phyloP scores from a whole-genome alignment of 306 rosid species.

The Arachis hypogaea region DNA sequence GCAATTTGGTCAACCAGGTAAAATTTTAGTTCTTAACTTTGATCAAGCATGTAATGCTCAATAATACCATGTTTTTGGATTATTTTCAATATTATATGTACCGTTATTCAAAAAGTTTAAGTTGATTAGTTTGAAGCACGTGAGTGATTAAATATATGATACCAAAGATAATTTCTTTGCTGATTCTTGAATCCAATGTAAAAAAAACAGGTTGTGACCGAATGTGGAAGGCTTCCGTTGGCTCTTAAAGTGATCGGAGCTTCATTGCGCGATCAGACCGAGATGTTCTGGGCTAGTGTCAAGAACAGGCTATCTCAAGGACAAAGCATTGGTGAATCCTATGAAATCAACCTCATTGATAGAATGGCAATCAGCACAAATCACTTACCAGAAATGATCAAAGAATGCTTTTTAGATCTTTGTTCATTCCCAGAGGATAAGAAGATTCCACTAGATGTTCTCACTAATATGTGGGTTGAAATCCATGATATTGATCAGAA shows the following conservation, averaged over 20 bases:
- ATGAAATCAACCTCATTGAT: constrained; percentile 63
- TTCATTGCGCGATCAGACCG: constrained; percentile 68
- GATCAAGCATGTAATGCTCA: no score
- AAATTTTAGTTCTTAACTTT: background rate
- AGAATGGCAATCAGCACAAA: constrained; percentile 74
- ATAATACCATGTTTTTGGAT: no score
- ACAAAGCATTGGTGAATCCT: constrained; percentile 70
- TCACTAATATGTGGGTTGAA: constrained; percentile 87
- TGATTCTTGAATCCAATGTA: background rate
- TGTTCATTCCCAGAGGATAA: constrained; percentile 88
- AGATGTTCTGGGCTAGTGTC: constrained; percentile 77
- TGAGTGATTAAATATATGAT: no score
- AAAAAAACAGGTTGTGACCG: constrained; percentile 65
- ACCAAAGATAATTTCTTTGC: background rate
- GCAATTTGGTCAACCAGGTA: constrained; percentile 83
- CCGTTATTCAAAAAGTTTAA: no score
- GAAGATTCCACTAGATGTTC: constrained; percentile 82
- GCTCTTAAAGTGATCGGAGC: constrained; percentile 98
- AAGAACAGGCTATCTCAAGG: constrained; percentile 73
- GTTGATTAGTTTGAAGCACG: no score
- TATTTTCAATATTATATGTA: no score
- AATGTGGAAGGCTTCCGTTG: constrained; percentile 87
- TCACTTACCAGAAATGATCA: constrained; percentile 53
- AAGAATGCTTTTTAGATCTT: constrained; percentile 83
- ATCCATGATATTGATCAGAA: constrained; percentile 65